phyloP scores from a whole-genome alignment of 805 yeast genomes.

The Danielia reshetovae region DNA sequence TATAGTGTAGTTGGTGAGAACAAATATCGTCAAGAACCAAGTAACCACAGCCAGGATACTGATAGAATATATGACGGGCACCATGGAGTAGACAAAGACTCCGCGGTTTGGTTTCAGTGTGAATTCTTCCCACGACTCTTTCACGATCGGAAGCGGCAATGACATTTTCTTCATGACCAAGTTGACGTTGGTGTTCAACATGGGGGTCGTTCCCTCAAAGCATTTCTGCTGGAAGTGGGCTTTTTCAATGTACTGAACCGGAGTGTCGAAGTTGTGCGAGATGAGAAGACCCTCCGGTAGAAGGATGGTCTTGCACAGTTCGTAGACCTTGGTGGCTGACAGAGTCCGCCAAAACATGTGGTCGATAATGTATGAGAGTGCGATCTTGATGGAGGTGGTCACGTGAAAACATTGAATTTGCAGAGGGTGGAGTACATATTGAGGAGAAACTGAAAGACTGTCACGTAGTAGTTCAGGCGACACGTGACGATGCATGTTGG shows the following conservation, averaged over 20 bases:
- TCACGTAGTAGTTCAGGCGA: too few relatives aligned
- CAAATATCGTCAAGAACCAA: slow-evolving; percentile 57
- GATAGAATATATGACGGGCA: slow-evolving; percentile 58
- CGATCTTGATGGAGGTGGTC: neutral
- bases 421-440: too few relatives aligned
- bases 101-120: slow-evolving; percentile 33
- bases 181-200: slow-evolving; percentile 37
- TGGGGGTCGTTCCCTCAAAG: slow-evolving; percentile 29
- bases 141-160: slow-evolving; percentile 40
- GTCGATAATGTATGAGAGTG: neutral
- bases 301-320: slow-evolving; percentile 27
- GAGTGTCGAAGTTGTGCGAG: slow-evolving; percentile 19
- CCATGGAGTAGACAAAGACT: slow-evolving; percentile 51
- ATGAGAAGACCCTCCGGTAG: slow-evolving; percentile 34
- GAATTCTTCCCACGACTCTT: slow-evolving; percentile 47
- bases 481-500: too few relatives aligned
- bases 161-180: slow-evolving; percentile 23
- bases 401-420: neutral
- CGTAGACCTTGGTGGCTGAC: slow-evolving; percentile 19
- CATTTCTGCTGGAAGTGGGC: slow-evolving; percentile 31
- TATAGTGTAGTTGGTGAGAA: slow-evolving; percentile 61
- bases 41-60: slow-evolving; percentile 64
- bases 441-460: too few relatives aligned
- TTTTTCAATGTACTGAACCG: slow-evolving; percentile 19
- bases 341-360: slow-evolving; percentile 35